These are phyloP conservation scores for Yamadazyma taylorii DNA, from an alignment of 1,139 yeast species.

Conservation along the genomic window DNA sequence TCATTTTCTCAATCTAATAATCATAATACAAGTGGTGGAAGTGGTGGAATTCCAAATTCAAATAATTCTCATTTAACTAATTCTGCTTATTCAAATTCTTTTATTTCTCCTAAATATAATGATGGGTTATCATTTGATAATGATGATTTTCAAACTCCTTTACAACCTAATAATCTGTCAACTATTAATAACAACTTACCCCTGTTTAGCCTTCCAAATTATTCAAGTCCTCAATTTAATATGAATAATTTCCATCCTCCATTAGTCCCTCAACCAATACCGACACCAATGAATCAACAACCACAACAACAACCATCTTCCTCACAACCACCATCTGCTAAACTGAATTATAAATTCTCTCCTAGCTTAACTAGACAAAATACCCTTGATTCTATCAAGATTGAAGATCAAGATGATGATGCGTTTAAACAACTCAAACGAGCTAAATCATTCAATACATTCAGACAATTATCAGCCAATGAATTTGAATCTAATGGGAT, in stretches of 20 bases:
- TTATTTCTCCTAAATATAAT: slow-evolving; percentile 41
- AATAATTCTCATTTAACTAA: background rate
- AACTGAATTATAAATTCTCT: slow-evolving; percentile 7
- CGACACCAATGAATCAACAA: slow-evolving; percentile 2
- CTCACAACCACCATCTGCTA: slow-evolving; percentile 11
- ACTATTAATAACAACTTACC: slow-evolving; percentile 7
- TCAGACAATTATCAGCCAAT: slow-evolving; percentile 2
- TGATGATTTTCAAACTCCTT: slow-evolving; percentile 33
- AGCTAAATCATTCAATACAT: slow-evolving; percentile 30
- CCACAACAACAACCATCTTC: slow-evolving; percentile 4
- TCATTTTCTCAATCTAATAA: background rate
- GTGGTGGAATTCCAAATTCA: background rate
- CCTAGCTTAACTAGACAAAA: slow-evolving; percentile 21
- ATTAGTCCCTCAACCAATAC: background rate
- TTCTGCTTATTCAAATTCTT: slow-evolving; percentile 16
- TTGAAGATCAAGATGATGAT: slow-evolving; percentile 47
- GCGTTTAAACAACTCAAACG: slow-evolving; percentile 43
- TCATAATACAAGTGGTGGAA: too few relatives aligned
- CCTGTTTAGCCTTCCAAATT: slow-evolving; percentile 8
- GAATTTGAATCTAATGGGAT: slow-evolving; percentile 1
- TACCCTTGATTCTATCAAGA: slow-evolving; percentile 33
- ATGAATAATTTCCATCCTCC: slow-evolving; percentile 1
- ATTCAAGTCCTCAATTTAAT: slow-evolving; percentile 4
- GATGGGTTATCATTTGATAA: slow-evolving; percentile 24
- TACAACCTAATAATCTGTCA: slow-evolving; percentile 18